Conservation (phyloP, 2,329 filamentous ascomycete species). For the Eutypa lata region DNA sequence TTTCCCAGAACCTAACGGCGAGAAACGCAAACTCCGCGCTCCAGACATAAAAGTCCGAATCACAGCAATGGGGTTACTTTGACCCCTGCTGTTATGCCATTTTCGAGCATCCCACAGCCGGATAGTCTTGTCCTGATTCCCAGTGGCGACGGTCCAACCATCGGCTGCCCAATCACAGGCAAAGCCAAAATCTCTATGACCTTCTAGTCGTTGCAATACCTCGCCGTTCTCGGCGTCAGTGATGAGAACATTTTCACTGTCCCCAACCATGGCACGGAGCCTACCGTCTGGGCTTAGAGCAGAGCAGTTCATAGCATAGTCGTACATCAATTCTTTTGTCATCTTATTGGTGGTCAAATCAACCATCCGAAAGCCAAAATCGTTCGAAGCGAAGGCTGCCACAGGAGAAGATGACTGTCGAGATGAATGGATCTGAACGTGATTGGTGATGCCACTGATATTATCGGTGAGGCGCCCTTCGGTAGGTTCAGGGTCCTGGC, state of each 20-base stretch:
- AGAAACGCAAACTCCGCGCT: conserved; percentile 68
- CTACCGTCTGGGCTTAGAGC: conserved; percentile 69
- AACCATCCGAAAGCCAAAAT: conserved; percentile 55
- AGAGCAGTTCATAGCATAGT: conserved; percentile 68
- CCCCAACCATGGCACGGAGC: conserved; percentile 70
- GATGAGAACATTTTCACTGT: conserved; percentile 63
- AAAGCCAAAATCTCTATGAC: conserved; percentile 70
- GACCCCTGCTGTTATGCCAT: conserved; percentile 55
- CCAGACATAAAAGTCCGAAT: conserved; percentile 66
- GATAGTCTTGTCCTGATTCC: conserved; percentile 70
- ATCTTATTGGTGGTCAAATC: conserved; percentile 60
- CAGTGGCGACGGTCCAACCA: conserved; percentile 72
- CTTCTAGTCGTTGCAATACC: conserved; percentile 53
- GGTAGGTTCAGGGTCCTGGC: conserved; percentile 32
- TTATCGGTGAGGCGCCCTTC: conserved; percentile 47
- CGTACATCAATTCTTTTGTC: conserved; percentile 49
- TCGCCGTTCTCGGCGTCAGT: conserved; percentile 65
- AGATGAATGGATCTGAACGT: conserved; percentile 55
- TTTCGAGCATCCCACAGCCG: conserved; percentile 75
- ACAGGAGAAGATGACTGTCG: conserved; percentile 50
- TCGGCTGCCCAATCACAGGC: conserved; percentile 78
- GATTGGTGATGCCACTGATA: conserved; percentile 60
- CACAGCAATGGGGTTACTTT: conserved; percentile 45
- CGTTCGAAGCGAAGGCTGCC: conserved; percentile 63
- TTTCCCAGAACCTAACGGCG: conserved; percentile 65